Evolutionary conservation across 495 filamentous ascomycete species (phyloP).

Genomic region (Xylaria palmicola): DNA sequence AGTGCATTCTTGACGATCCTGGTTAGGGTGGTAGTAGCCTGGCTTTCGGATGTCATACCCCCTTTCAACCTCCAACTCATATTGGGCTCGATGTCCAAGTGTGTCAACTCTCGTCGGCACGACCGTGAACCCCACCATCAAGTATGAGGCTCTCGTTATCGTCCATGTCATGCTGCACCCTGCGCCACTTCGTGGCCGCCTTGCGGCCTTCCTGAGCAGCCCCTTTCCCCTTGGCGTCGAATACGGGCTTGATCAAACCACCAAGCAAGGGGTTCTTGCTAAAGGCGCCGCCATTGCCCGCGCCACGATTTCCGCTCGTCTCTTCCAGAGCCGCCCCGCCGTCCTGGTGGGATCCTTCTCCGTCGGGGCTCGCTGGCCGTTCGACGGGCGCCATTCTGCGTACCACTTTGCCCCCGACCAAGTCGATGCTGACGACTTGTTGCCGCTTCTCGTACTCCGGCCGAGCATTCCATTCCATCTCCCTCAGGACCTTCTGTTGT

Average conservation of each 20-base stretch:
- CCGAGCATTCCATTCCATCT: constrained; percentile 86
- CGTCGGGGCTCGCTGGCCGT: constrained; percentile 46
- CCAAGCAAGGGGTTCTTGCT: constrained; percentile 82
- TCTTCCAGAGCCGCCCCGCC: constrained; percentile 17
- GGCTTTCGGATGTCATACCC: no score
- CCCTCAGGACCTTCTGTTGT: constrained; percentile 82
- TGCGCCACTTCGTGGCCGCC: constrained; percentile 67
- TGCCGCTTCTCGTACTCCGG: constrained; percentile 93
- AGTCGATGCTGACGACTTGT: constrained; percentile 82
- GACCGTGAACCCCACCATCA: constrained; percentile 74
- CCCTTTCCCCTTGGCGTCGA: constrained; percentile 53
- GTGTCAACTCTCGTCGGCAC: constrained; percentile 19
- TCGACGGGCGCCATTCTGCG: constrained; percentile 68
- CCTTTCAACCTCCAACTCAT: background rate
- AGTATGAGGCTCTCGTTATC: constrained; percentile 92
- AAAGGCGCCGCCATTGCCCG: constrained; percentile 59
- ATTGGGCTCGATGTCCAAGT: no score
- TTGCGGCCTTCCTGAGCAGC: constrained; percentile 36
- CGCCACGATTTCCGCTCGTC: constrained; percentile 26
- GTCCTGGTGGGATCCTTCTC: constrained; percentile 41
- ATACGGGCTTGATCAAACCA: constrained; percentile 76
- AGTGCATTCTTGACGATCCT: no score
- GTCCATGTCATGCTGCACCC: constrained; percentile 87
- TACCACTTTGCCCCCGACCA: constrained; percentile 73
- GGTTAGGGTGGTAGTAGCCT: no score